phyloP scores from a whole-genome alignment of 2,329 filamentous ascomycete species.

The Hirsutella thompsonii region DNA sequence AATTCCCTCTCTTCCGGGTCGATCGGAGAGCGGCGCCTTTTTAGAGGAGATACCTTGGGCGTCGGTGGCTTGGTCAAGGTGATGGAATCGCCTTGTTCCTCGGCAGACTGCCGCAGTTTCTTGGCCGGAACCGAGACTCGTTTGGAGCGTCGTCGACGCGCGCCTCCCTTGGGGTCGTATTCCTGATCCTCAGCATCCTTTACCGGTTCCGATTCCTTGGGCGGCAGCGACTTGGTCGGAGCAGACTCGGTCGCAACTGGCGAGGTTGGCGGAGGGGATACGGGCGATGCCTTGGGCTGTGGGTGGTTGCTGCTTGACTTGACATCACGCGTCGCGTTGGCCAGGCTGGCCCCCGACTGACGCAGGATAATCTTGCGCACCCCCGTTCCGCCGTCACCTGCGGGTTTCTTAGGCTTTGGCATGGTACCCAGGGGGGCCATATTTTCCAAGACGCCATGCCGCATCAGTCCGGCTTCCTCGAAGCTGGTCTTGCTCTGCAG shows the following conservation, averaged over 20 bases:
- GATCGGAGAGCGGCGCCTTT: slow-evolving; percentile 6
- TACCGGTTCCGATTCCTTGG: slow-evolving; percentile 5
- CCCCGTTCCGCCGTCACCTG: slow-evolving; percentile 13
- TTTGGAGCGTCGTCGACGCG: slow-evolving; percentile 19
- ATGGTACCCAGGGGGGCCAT: slow-evolving; percentile 72
- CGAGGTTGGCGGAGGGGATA: slow-evolving; percentile 7
- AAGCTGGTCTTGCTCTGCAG: slow-evolving; percentile 56
- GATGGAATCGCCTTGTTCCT: slow-evolving; percentile 1
- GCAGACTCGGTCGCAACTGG: slow-evolving; percentile 8
- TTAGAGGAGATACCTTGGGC: slow-evolving; percentile 7
- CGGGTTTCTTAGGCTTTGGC: slow-evolving; percentile 41
- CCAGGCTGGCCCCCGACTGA: slow-evolving; percentile 16
- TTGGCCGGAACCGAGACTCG: slow-evolving; percentile 16
- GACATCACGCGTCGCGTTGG: background rate
- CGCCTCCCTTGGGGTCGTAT: slow-evolving; percentile 24
- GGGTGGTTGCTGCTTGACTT: slow-evolving; percentile 7
- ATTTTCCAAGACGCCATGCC: slow-evolving; percentile 64
- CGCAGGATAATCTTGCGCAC: slow-evolving; percentile 32
- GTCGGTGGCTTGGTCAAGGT: slow-evolving; percentile 1
- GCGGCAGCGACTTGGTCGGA: slow-evolving; percentile 9
- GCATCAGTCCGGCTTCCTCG: slow-evolving; percentile 61
- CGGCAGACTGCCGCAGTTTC: slow-evolving; percentile 13
- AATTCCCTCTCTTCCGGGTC: slow-evolving; percentile 26
- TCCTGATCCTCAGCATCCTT: slow-evolving; percentile 28
- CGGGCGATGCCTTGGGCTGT: slow-evolving; percentile 4